Evolutionary conservation across 352 stramenopile genomes (phyloP).

Genomic region (Globisporangium orthogonon): DNA sequence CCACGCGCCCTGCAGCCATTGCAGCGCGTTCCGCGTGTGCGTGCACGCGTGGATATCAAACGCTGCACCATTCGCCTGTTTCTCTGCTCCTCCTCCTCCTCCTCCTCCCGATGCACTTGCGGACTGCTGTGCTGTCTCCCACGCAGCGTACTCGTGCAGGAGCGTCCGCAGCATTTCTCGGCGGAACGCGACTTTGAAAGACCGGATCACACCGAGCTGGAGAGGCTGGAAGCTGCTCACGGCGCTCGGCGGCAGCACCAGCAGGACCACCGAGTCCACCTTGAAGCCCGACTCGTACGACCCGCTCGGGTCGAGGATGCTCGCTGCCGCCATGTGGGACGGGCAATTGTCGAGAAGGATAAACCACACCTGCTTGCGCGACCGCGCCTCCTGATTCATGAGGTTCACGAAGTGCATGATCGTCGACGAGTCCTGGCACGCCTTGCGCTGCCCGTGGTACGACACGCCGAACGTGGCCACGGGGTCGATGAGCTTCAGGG

Average conservation of each 20-base stretch:
- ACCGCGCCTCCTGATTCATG: constrained; percentile 52
- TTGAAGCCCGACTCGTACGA: constrained; percentile 55
- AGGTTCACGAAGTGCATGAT: constrained; percentile 48
- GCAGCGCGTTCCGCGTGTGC: constrained; percentile 35
- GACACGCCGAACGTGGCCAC: constrained; percentile 27
- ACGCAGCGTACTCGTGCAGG: constrained; percentile 20
- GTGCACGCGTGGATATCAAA: constrained; percentile 45
- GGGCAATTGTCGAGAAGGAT: constrained; percentile 60
- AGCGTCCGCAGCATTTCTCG: constrained; percentile 49
- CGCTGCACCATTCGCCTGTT: not conserved
- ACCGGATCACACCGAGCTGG: constrained; percentile 45
- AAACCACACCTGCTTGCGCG: constrained; percentile 59
- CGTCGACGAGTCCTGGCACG: constrained; percentile 46
- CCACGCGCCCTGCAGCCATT: constrained; percentile 43
- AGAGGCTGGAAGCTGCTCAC: constrained; percentile 37
- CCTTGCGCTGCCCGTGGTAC: constrained; percentile 35
- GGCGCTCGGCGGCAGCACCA: constrained; percentile 49
- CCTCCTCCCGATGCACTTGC: not conserved
- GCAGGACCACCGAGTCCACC: constrained; percentile 58
- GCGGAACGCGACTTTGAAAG: constrained; percentile 60
- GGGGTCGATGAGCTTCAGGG: constrained; percentile 32
- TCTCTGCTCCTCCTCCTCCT: not conserved
- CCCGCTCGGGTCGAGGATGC: constrained; percentile 46
- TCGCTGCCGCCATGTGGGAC: constrained; percentile 54
- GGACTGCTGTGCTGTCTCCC: constrained; percentile 3